phyloP scores from a whole-genome alignment of 768 basidiomycete genomes.

The Hericium erinaceus region DNA sequence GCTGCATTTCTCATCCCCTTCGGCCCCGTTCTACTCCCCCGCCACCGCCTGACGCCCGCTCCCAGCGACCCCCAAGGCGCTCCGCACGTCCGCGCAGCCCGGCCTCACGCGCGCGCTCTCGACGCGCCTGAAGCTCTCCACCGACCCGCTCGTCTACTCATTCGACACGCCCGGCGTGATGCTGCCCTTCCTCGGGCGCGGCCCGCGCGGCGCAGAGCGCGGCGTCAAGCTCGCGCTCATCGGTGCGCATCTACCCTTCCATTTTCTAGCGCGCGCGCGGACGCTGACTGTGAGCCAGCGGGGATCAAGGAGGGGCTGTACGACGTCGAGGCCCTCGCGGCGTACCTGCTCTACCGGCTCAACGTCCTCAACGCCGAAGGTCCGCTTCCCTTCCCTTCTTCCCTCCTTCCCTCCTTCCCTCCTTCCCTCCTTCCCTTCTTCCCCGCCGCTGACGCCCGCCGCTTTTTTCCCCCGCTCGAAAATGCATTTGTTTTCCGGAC shows the following conservation, averaged over 20 bases:
- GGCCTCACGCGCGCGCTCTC: slow-evolving; percentile 87
- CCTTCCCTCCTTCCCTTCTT: neutral
- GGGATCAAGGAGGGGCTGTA: slow-evolving; percentile 93
- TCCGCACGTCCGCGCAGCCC: slow-evolving; percentile 81
- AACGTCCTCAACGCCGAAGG: slow-evolving; percentile 68
- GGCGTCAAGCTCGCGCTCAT: slow-evolving; percentile 91
- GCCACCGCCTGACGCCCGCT: neutral
- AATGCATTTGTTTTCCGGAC: neutral
- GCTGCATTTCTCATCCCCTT: neutral
- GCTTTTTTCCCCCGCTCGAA: neutral
- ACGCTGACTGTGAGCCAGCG: slow-evolving; percentile 27
- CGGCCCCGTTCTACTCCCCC: neutral
- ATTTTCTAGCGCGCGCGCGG: neutral
- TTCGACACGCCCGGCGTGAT: slow-evolving; percentile 96
- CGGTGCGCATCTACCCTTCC: slow-evolving; percentile 41
- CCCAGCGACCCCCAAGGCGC: slow-evolving; percentile 75
- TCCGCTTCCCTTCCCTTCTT: slow-evolving; percentile 20
- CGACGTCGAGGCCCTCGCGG: slow-evolving; percentile 73
- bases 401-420: slow-evolving; percentile 18
- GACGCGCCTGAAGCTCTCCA: slow-evolving; percentile 76
- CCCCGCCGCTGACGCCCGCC: neutral
- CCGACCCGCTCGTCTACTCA: slow-evolving; percentile 81
- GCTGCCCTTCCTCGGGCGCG: slow-evolving; percentile 88
- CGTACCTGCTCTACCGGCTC: slow-evolving; percentile 80
- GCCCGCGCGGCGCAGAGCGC: slow-evolving; percentile 78